Base-by-base conservation (phyloP, 1,284 basidiomycete genomes). In the Ustilago nuda region DNA sequence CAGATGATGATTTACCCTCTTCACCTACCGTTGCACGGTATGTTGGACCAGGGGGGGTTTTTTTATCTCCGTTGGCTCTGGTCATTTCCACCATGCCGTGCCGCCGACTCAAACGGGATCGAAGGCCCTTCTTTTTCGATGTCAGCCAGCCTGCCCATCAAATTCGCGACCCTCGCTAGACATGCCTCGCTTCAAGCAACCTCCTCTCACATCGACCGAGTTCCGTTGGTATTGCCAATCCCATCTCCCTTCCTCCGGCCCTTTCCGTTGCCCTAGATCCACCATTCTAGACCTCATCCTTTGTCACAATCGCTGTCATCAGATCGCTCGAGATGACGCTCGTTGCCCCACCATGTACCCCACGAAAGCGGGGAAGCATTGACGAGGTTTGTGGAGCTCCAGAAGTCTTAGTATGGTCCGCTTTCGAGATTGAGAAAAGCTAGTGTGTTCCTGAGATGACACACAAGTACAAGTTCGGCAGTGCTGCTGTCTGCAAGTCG, bases 361-460 rank as follows among this genome's bases (percentile, higher is more conserved):
- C 51, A 36, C 51, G 51, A 53, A 53, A 53, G 51, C 35, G 51
- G 51, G 51, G 51, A 53, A 53, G 35, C 17, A 19, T 19, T 4
- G 13, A 33, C 15, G 17, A 35, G 9, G 51, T 36, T 30, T 33
- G 51, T 19, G 51, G 33, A 53, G 51, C 33, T 37, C 50, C 51
- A 33, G 15, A 27, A 37, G 51, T 36, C 35, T 33, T 36, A 36
- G 33, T n/a, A 17, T 7, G 23, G 30, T 33, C 12, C 8, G n/a
- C 13, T 7, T 12, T 30, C 12, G 48, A 13, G 48, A 32, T 50
- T 17, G 48, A 50, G 23, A 17, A 17, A 27, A 27, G 15, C 4
- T 8, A 13, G 9, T 50, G 27, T 32, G 48, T 50, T 50, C 48
- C 48, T 50, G 48, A 19, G n/a, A 30, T 32, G 11, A 32, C 7